A percentile compares a stretch with the other conserved stretches of the same genome.
Conservation (phyloP, 177 flowering plant species). For the Telopea speciosissima region DNA sequence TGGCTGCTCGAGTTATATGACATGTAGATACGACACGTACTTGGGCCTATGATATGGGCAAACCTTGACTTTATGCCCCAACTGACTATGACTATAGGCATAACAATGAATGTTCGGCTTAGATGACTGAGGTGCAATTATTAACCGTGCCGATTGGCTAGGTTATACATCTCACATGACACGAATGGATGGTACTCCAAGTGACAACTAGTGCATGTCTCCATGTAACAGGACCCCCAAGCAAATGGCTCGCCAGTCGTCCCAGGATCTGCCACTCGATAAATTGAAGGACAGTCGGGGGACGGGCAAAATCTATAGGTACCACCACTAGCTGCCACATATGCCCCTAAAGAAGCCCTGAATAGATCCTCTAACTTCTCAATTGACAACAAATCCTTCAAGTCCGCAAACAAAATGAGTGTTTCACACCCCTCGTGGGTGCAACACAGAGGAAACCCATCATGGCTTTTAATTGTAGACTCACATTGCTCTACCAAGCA, state of each 20-base stretch:
- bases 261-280: slow-evolving; percentile 42
- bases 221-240: slow-evolving; percentile 74
- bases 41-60: too few relatives aligned
- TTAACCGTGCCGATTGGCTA: too few relatives aligned
- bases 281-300: slow-evolving; percentile 86
- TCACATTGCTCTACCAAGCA: slow-evolving; percentile 85
- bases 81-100: too few relatives aligned
- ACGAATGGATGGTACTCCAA: slow-evolving; percentile 68
- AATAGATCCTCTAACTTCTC: slow-evolving; percentile 89
- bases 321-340: slow-evolving; percentile 63
- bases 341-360: slow-evolving; percentile 62
- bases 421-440: slow-evolving; percentile 43
- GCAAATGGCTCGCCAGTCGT: slow-evolving; percentile 39
- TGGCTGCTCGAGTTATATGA: too few relatives aligned
- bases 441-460: slow-evolving; percentile 69
- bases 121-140: too few relatives aligned
- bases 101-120: too few relatives aligned
- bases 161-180: slow-evolving; percentile 68
- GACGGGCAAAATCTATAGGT: slow-evolving; percentile 75
- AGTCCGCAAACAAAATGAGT: slow-evolving; percentile 47
- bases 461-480: slow-evolving; percentile 58
- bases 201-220: slow-evolving; percentile 82
- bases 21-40: too few relatives aligned
- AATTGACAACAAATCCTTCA: slow-evolving; percentile 42
- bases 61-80: too few relatives aligned